Conservation (phyloP, 352 stramenopile genomes). For the Thraustochytrium sp. region DNA sequence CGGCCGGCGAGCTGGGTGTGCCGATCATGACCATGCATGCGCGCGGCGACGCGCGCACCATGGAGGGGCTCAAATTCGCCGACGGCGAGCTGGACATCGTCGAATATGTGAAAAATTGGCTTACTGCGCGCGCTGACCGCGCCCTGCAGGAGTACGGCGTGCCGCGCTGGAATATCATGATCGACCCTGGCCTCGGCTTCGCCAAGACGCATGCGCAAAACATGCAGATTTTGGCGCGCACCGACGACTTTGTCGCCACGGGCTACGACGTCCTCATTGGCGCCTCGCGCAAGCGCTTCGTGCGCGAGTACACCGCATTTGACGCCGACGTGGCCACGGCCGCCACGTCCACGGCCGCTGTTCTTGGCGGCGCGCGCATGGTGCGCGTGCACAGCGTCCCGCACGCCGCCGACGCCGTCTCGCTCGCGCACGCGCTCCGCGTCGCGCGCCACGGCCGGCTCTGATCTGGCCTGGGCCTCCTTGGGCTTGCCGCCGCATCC, state of each 20-base stretch:
- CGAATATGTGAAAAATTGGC: slow-evolving; percentile 28
- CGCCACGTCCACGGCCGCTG: slow-evolving; percentile 12
- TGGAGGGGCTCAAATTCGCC: neutral
- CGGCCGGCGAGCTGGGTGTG: slow-evolving; percentile 69
- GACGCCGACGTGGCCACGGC: slow-evolving; percentile 22
- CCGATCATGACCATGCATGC: slow-evolving; percentile 49
- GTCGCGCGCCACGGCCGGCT: neutral
- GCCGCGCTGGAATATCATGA: slow-evolving; percentile 84
- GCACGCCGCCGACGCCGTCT: slow-evolving; percentile 74
- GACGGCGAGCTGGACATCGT: slow-evolving; percentile 3
- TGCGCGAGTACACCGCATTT: slow-evolving; percentile 82
- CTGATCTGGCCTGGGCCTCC: too few relatives aligned
- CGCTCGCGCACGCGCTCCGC: neutral
- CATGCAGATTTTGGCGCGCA: slow-evolving; percentile 73
- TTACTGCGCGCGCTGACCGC: slow-evolving; percentile 52
- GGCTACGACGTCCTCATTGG: slow-evolving; percentile 71
- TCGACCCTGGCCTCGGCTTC: slow-evolving; percentile 97
- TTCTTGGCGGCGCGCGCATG: slow-evolving; percentile 67
- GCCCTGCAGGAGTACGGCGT: slow-evolving; percentile 77
- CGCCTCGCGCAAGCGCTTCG: slow-evolving; percentile 93
- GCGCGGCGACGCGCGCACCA: neutral
- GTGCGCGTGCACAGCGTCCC: slow-evolving; percentile 91
- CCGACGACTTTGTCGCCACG: slow-evolving; percentile 51
- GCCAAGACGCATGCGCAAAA: slow-evolving; percentile 87
- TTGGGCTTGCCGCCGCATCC: too few relatives aligned